Conservation (phyloP, 1,139 yeast genomes). For the Saccharomyces hybrid region DNA sequence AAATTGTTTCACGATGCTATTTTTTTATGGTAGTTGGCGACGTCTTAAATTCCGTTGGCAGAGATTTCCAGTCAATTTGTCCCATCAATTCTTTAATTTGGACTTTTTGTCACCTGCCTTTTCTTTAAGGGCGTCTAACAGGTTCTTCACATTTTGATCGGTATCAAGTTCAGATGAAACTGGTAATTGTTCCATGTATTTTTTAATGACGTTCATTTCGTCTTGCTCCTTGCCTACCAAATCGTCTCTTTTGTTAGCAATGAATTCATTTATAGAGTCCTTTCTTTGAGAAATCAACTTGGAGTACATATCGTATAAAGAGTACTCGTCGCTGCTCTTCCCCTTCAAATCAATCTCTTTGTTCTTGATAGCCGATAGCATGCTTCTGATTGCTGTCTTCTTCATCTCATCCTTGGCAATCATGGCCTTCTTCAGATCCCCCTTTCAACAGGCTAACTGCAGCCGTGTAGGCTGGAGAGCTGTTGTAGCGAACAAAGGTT, state of each 20-base stretch:
- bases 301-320: conserved; percentile 41
- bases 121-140: conserved; percentile 33
- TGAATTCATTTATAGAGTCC: conserved; percentile 47
- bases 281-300: conserved; percentile 48
- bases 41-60: conserved; percentile 50
- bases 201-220: conserved; percentile 42
- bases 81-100: conserved; percentile 39
- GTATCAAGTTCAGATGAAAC: conserved; percentile 47
- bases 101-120: conserved; percentile 28
- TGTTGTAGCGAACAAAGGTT: conserved; percentile 29
- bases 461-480: conserved; percentile 33
- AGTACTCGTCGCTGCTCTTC: conserved; percentile 41
- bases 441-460: conserved; percentile 36
- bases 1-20: conserved; percentile 28
- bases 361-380: conserved; percentile 54
- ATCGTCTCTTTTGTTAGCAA: conserved; percentile 45
- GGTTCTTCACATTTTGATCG: conserved; percentile 35
- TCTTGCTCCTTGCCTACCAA: conserved; percentile 48
- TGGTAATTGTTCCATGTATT: conserved; percentile 40
- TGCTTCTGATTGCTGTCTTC: conserved; percentile 50
- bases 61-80: conserved; percentile 42
- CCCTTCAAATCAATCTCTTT: conserved; percentile 47
- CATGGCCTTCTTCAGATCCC: conserved; percentile 44
- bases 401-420: conserved; percentile 37
- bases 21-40: conserved; percentile 32